Evolutionary conservation across 768 basidiomycete species (phyloP), one percentile per base, ranked within the genome.

Genomic region (Leccinum variicolor): DNA sequence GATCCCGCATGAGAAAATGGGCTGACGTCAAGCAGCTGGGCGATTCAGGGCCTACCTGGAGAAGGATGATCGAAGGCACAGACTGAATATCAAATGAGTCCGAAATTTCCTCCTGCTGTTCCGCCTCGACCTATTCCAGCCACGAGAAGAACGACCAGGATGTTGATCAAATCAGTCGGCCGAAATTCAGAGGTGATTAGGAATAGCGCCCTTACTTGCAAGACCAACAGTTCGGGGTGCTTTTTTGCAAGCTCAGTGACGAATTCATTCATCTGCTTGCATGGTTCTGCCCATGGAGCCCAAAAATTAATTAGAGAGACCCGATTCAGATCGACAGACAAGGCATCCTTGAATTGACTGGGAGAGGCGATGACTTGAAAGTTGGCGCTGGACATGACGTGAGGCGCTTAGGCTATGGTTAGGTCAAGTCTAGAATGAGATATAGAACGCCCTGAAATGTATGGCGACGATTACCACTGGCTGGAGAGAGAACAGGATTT

Each of bases 281-380:
- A 98, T 41, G 94, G 94, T 60, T 84, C 89, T 0, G 94, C 97
- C 92, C 93, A 90, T 73, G 84, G 77, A 45, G 95, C 92, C 90
- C 94, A 95, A 72, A 98, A 99, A 75, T 90, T 92, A 68, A 97
- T 85, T 36, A 96, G 77, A 4, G 94, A 94, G 23, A 96, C 81
- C 21, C 90, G 79, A 19, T 81, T 74, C 33, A 99, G 83, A 73
- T 98, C 95, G 21, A 73, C 67, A 0, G 85, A 86, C 49, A 98
- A 84, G 9, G 91, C 73, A 7, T 75, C 67, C 69, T 92, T 84
- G 75, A 98, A 93, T 51, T 92, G 82, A 2, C 81, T 74, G 1
- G 91, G 72, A 4, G 90, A 89, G 23, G 74, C 68, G 51, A 96
- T 80, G 14, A 64, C 63, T 66, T 76, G 58, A 59, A 80, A 66